Conservation (phyloP, 108 stramenopile genomes). For the Licmophora abbreviata region DNA sequence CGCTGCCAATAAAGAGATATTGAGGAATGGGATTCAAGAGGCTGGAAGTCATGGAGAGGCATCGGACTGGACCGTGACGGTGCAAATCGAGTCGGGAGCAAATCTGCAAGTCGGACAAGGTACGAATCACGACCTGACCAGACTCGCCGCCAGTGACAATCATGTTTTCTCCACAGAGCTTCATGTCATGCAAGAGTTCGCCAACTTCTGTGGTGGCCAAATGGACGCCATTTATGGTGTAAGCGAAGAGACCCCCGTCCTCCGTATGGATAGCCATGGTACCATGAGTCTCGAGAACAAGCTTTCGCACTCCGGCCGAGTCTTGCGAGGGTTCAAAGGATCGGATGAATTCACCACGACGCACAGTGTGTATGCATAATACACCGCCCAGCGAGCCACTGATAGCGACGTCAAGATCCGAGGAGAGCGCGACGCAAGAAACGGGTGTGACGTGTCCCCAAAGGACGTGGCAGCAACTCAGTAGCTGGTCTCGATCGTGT, state of each 20-base stretch:
- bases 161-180: constrained; percentile 50
- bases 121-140: constrained; percentile 53
- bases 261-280: constrained; percentile 48
- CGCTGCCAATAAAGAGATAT: constrained; percentile 72
- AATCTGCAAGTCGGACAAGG: constrained; percentile 36
- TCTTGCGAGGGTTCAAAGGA: constrained; percentile 20
- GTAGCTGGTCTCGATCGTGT: constrained; percentile 18
- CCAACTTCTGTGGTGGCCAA: constrained; percentile 36
- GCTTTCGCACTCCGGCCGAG: constrained; percentile 24
- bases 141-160: constrained; percentile 72
- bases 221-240: constrained; percentile 57
- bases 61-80: constrained; percentile 62
- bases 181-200: constrained; percentile 67
- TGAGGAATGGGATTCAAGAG: constrained; percentile 37
- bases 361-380: constrained; percentile 67
- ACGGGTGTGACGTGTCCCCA: constrained; percentile 65
- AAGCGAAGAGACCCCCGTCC: constrained; percentile 49
- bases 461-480: constrained; percentile 53
- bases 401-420: constrained; percentile 63
- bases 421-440: constrained; percentile 47
- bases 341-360: constrained; percentile 63
- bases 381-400: constrained; percentile 52
- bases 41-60: constrained; percentile 50
- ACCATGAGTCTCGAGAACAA: constrained; percentile 53
- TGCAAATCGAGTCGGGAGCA: constrained; percentile 58